These are phyloP conservation scores for Bryum argenteum DNA, from an alignment of 225 moss, liverwort and hornwort genomes.

Conservation along the genomic window DNA sequence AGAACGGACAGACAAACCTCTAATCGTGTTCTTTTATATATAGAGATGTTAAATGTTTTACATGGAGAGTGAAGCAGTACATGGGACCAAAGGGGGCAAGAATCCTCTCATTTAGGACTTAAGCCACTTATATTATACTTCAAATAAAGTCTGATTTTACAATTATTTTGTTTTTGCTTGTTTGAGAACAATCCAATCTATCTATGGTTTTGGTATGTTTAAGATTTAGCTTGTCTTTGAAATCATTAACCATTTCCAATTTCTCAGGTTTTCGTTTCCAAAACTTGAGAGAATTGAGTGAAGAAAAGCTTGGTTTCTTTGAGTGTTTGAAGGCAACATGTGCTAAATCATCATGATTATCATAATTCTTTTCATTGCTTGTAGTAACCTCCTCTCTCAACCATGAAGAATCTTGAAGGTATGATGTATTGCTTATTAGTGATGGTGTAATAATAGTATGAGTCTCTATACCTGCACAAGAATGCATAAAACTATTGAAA, in stretches of 20 bases:
- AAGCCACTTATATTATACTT: too few relatives aligned
- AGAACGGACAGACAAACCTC: too few relatives aligned
- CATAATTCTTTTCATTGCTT: not conserved
- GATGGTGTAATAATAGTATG: not conserved
- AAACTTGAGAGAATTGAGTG: slow-evolving; percentile 44
- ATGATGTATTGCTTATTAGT: not conserved
- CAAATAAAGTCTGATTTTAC: too few relatives aligned
- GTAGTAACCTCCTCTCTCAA: not conserved
- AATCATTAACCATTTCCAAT: not conserved
- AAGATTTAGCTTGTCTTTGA: not conserved
- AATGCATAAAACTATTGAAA: too few relatives aligned
- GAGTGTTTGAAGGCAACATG: slow-evolving; percentile 14
- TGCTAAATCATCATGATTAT: not conserved
- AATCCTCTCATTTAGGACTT: too few relatives aligned
- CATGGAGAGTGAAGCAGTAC: too few relatives aligned
- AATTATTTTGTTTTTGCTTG: too few relatives aligned
- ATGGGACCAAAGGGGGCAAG: too few relatives aligned
- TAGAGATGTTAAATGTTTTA: too few relatives aligned
- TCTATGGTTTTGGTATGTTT: not conserved
- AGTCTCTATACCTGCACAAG: not conserved
- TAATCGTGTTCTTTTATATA: too few relatives aligned
- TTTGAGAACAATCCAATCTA: not conserved
- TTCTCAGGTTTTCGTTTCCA: slow-evolving; percentile 44
- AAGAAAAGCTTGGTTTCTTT: slow-evolving; percentile 28
- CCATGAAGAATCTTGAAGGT: slow-evolving; percentile 4